A percentile compares a stretch with the other conserved stretches of the same genome.
phyloP scores from a whole-genome alignment of 2,329 filamentous ascomycete species.

The Xylaria polymorpha region DNA sequence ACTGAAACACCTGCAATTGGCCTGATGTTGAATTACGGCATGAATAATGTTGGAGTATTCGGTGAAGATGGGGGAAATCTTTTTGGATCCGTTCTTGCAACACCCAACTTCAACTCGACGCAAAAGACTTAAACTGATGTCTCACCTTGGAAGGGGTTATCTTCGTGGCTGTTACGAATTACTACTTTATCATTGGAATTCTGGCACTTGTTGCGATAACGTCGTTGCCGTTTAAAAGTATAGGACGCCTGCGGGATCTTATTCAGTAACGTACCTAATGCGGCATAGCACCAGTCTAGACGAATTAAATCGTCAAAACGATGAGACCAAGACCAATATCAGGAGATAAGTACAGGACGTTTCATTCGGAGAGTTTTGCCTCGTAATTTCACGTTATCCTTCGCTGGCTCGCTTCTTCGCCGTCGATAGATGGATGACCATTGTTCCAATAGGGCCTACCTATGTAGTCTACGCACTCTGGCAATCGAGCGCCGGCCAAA shows the following conservation, averaged over 20 bases:
- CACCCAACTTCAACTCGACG: background rate
- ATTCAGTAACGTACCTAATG: background rate
- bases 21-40: background rate
- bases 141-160: background rate
- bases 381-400: conserved; percentile 10
- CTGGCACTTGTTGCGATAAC: conserved; percentile 13
- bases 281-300: background rate
- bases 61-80: too few relatives aligned
- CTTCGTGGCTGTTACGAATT: conserved; percentile 7
- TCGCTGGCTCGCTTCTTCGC: conserved; percentile 1
- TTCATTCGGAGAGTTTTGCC: conserved; percentile 8
- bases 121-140: background rate
- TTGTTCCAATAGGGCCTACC: background rate
- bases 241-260: background rate
- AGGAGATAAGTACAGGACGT: background rate
- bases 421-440: conserved; percentile 1
- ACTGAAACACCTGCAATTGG: conserved; percentile 1
- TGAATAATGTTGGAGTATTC: background rate
- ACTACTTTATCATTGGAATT: background rate
- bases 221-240: conserved; percentile 7
- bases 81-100: background rate
- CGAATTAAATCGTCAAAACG: background rate
- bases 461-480: background rate
- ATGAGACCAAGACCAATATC: conserved; percentile 9
- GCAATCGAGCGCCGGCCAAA: conserved; percentile 4